Evolutionary conservation across 2,329 filamentous ascomycete genomes (phyloP), one percentile per base, ranked within the genome.

Genomic region (Cladosporium sp.): DNA sequence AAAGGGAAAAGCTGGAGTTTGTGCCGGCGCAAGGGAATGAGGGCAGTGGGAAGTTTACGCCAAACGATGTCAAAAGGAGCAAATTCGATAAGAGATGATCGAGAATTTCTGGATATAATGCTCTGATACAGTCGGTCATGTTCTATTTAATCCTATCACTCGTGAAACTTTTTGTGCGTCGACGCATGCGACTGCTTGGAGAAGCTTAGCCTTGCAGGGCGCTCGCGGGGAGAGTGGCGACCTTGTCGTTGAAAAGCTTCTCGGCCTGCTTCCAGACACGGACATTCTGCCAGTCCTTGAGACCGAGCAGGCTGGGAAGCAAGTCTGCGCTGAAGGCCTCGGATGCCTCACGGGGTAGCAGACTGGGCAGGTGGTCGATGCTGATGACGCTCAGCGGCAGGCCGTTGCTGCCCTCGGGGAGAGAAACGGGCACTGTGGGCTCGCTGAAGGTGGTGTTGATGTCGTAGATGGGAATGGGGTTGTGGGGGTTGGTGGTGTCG

Each of bases 191-290:
- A 55, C 60, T 62, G 33, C 14, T 62, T 55, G 49, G 23, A 62
- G 59, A 46, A 53, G 59, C 59, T 62, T 28, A 23, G 59, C 26
- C 29, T 37, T 62, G 12, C 40, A 62, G 28, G 23, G 59, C 40
- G n/a, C 72, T 80, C 65, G 81, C 79, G 1, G 90, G 89, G 69
- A 94, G 79, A 14, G 85, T 88, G 49, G 85, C 84, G 56, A 93
- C 90, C 86, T 95, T 95, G 71, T 94, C 87, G 68, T 91, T 81
- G 81, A 94, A 97, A 64, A 96, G 82, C 80, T 91, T 89, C 82
- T 96, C 88, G 0, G 93, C 93, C 66, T 91, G 86, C 63, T 86
- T 83, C 93, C 93, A 97, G n/a, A 97, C 93, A 14, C 85, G 84
- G 29, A 88, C 84, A 23, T 84, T 89, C 66, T 85, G 81, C 76